phyloP scores from a whole-genome alignment of 768 basidiomycete genomes.

The Lenzites betulinus region DNA sequence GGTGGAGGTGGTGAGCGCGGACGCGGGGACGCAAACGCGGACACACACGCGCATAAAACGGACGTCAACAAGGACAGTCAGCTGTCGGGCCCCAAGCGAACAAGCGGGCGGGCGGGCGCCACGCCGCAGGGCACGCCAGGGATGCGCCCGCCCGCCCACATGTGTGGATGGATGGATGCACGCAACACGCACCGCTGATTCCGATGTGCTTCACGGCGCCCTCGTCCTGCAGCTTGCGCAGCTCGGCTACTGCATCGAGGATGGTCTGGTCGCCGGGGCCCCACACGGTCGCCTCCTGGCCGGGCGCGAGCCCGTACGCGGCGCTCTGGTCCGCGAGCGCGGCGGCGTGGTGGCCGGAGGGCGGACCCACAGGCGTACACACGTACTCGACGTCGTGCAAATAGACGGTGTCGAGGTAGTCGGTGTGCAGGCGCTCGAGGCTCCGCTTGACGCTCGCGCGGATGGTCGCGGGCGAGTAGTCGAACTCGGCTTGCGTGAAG shows the following conservation, averaged over 20 bases:
- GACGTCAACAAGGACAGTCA: too few relatives aligned
- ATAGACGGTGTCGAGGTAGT: conserved; percentile 79
- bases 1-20: not conserved
- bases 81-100: too few relatives aligned
- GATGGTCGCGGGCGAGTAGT: conserved; percentile 71
- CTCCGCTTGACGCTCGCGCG: conserved; percentile 68
- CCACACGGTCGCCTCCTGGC: conserved; percentile 55
- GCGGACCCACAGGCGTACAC: conserved; percentile 51
- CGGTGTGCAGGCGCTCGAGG: conserved; percentile 67
- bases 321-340: conserved; percentile 56
- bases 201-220: conserved; percentile 76
- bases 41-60: too few relatives aligned
- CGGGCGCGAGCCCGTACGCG: conserved; percentile 65
- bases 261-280: conserved; percentile 75
- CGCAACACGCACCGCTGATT: conserved; percentile 60
- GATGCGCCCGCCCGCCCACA: not conserved
- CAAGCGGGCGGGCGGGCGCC: too few relatives aligned
- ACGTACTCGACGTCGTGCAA: conserved; percentile 87
- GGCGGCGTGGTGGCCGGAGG: conserved; percentile 54
- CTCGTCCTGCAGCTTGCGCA: conserved; percentile 69
- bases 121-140: too few relatives aligned
- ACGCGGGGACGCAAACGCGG: not conserved
- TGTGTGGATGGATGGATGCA: too few relatives aligned
- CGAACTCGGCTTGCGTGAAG: conserved; percentile 50
- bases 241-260: conserved; percentile 64